Base-by-base conservation (phyloP, 805 yeast species). In the Saturnispora ahearnii region DNA sequence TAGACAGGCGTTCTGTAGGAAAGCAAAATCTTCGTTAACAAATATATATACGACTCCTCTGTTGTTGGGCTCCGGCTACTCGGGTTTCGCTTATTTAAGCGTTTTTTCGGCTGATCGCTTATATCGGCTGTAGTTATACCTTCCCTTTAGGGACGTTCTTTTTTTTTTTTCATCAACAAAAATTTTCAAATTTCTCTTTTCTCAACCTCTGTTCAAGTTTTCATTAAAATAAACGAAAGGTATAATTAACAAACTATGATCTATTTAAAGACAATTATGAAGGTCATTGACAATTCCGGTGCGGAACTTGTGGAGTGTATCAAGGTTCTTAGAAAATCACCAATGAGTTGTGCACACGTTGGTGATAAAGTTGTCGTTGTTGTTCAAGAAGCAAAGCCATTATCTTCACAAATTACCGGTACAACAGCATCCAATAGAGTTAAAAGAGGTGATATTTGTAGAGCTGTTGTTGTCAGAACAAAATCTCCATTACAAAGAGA, bases 291-390 rank as follows among this genome's bases (percentile, higher is more conserved):
- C 69, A 91, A 91, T 74, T 84, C 96, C 22, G 78, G 98, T 29
- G 99, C 97, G 3, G 87, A 85, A 65, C 69, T 89, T 53, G 98
- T 85, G 13, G 98, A 93, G 68, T 93, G 98, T 67, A 89, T 93
- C 73, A 91, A 91, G 68, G 96, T 93, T 13, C 73, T 93, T 56
- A 81, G 95, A 54, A 95, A 93, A 63, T 81, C 84, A 2, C 96
- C 96, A 30, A 80, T 76, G 64, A 83, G 83, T 62, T 83, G 81
- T 56, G 98, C 95, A 31, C 72, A 76, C 49, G 81, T 89, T 26
- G 97, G 99, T 44, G 99, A 93, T 68, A 84, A 82, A 65, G 84
- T 93, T 55, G 96, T 93, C 9, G 95, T 88, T 49, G 99, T 93
- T 53, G 91, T 93, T 46, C 90, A 90, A 66, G 84, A 87, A 66